Evolutionary conservation across 164 flowering plant genomes (phyloP).

Genomic region (Macadamia integrifolia): DNA sequence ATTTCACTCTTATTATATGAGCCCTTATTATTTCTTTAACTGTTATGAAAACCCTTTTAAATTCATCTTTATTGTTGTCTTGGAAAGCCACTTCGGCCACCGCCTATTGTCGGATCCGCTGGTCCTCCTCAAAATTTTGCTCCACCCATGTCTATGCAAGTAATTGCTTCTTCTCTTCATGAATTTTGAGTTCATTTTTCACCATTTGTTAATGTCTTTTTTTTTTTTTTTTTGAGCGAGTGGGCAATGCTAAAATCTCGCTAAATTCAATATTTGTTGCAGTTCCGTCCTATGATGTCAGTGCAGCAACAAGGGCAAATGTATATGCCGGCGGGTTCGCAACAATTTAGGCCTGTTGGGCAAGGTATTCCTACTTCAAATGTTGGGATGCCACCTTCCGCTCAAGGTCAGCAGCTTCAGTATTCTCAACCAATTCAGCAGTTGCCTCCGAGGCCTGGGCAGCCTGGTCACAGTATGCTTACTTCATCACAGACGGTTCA

Average conservation of each 20-base stretch:
- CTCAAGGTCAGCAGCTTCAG: constrained; percentile 53
- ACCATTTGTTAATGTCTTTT: background rate
- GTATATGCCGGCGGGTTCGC: constrained; percentile 43
- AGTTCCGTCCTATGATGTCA: constrained; percentile 72
- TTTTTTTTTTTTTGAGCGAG: background rate
- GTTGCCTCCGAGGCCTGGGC: constrained; percentile 50
- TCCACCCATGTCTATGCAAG: constrained; percentile 56
- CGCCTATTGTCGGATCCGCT: constrained; percentile 35
- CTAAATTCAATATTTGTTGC: constrained; percentile 14
- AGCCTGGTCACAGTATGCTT: constrained; percentile 46
- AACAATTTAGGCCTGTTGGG: constrained; percentile 61
- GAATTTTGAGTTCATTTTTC: background rate
- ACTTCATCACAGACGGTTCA: constrained; percentile 56
- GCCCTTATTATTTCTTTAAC: background rate
- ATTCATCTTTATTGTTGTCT: constrained; percentile 1
- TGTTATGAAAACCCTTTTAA: background rate
- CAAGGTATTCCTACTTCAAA: constrained; percentile 39
- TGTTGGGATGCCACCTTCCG: constrained; percentile 42
- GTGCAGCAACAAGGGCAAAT: constrained; percentile 52
- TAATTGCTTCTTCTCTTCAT: constrained; percentile 15
- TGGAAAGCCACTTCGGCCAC: constrained; percentile 53
- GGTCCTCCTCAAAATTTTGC: constrained; percentile 54
- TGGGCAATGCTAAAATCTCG: background rate
- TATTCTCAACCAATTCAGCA: constrained; percentile 74
- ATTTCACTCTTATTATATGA: background rate